These are phyloP conservation scores for Cladophialophora bantiana DNA, from an alignment of 2,329 filamentous ascomycete species.

Conservation along the genomic window DNA sequence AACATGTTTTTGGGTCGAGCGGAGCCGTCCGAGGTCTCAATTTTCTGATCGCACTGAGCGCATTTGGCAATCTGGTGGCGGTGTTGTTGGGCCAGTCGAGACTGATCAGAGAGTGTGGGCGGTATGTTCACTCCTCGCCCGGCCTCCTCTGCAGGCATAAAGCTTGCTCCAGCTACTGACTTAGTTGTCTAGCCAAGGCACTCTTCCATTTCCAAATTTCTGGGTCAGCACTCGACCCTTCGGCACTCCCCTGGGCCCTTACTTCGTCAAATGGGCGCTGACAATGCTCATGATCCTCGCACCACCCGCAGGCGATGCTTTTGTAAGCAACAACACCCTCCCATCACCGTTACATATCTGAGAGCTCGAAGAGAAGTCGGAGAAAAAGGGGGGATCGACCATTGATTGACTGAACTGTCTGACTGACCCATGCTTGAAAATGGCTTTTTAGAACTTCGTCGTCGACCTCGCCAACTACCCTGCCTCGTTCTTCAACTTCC, in stretches of 20 bases:
- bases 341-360: neutral
- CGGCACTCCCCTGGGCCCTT: constrained; percentile 67
- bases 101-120: constrained; percentile 66
- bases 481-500: constrained; percentile 62
- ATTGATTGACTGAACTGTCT: neutral
- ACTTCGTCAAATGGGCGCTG: constrained; percentile 63
- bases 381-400: too few species aligned
- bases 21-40: constrained; percentile 62
- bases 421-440: too few species aligned
- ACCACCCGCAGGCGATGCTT: constrained; percentile 69
- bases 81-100: constrained; percentile 63
- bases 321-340: constrained; percentile 43
- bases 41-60: constrained; percentile 63
- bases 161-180: neutral
- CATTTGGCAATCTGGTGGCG: constrained; percentile 66
- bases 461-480: constrained; percentile 68
- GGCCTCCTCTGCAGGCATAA: neutral
- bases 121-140: constrained; percentile 6
- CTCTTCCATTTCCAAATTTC: constrained; percentile 65
- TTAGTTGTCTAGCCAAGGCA: constrained; percentile 58
- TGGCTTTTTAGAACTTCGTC: constrained; percentile 51
- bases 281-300: constrained; percentile 68
- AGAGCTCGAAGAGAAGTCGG: neutral
- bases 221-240: constrained; percentile 71
- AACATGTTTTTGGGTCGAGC: constrained; percentile 61